Evolutionary conservation across 305 asterid genomes (phyloP).

Genomic region (Ilex paraguariensis): DNA sequence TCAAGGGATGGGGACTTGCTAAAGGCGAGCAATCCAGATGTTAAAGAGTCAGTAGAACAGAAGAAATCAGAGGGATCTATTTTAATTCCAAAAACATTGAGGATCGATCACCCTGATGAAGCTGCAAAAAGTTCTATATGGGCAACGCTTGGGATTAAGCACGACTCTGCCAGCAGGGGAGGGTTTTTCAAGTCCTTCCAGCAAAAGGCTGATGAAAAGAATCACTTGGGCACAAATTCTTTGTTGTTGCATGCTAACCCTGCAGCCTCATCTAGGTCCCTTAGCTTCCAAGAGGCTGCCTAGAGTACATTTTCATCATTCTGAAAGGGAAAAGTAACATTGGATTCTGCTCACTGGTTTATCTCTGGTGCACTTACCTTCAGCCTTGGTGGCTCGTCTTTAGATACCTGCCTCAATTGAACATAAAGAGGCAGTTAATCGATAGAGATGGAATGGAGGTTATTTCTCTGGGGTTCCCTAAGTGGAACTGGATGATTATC

Average conservation of each 20-base stretch:
- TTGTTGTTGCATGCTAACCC: constrained; percentile 62
- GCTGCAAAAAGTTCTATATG: constrained; percentile 80
- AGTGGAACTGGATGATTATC: constrained; percentile 1
- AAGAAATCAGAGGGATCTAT: constrained; percentile 27
- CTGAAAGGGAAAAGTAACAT: not conserved
- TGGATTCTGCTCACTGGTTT: not conserved
- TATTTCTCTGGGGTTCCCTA: not conserved
- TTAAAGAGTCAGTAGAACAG: constrained; percentile 4
- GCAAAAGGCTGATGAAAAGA: constrained; percentile 37
- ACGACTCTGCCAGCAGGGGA: constrained; percentile 34
- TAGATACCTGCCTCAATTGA: not conserved
- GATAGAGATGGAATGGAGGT: too few relatives aligned
- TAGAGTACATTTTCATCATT: constrained; percentile 12
- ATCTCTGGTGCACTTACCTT: too few relatives aligned
- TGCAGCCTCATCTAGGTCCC: constrained; percentile 73
- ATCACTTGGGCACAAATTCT: constrained; percentile 18
- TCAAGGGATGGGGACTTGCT: constrained; percentile 47
- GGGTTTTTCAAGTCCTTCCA: constrained; percentile 62
- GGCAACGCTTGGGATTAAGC: constrained; percentile 64
- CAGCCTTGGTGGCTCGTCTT: not conserved
- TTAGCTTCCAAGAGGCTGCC: constrained; percentile 57
- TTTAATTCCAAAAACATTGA: constrained; percentile 63
- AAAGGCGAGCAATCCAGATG: constrained; percentile 20
- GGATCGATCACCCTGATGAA: constrained; percentile 72
- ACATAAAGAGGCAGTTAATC: too few relatives aligned